These are phyloP conservation scores for Santalum album DNA, from an alignment of 164 flowering plant genomes.

Conservation along the genomic window DNA sequence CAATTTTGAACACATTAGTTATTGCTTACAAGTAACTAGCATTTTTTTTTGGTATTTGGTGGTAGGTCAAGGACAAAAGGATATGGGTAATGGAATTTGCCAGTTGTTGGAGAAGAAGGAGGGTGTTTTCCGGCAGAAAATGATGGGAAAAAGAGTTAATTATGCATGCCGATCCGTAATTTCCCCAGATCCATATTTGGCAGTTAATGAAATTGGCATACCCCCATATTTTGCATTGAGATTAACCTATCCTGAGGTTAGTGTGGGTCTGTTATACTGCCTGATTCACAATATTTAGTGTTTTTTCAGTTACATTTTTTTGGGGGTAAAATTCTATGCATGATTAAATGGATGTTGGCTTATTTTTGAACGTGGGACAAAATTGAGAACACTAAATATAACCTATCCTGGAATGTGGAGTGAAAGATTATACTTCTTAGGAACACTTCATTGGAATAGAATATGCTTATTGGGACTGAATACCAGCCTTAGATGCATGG, in stretches of 20 bases:
- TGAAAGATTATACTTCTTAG: too few relatives aligned
- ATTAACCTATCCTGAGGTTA: conserved; percentile 95
- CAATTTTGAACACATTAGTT: too few relatives aligned
- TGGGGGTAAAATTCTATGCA: too few relatives aligned
- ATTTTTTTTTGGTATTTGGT: conserved; percentile 4
- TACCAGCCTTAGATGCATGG: too few relatives aligned
- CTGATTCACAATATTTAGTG: neutral
- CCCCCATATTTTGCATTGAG: conserved; percentile 82
- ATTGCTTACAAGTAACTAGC: neutral
- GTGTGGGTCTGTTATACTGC: conserved; percentile 3
- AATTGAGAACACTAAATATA: too few relatives aligned
- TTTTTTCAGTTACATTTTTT: too few relatives aligned
- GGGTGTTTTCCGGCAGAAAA: conserved; percentile 91
- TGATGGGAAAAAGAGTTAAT: conserved; percentile 99
- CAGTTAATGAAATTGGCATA: conserved; percentile 95
- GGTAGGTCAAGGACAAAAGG: conserved; percentile 37
- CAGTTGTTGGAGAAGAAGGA: conserved; percentile 90
- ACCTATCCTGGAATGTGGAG: too few relatives aligned
- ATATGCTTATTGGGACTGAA: too few relatives aligned
- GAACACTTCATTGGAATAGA: too few relatives aligned
- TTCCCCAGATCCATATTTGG: conserved; percentile 97
- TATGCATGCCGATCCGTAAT: conserved; percentile 95
- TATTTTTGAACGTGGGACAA: too few relatives aligned
- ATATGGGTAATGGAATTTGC: conserved; percentile 48
- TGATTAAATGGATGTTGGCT: too few relatives aligned